Conservation (phyloP, 805 yeast species). For the Metschnikowia noctiluminum region DNA sequence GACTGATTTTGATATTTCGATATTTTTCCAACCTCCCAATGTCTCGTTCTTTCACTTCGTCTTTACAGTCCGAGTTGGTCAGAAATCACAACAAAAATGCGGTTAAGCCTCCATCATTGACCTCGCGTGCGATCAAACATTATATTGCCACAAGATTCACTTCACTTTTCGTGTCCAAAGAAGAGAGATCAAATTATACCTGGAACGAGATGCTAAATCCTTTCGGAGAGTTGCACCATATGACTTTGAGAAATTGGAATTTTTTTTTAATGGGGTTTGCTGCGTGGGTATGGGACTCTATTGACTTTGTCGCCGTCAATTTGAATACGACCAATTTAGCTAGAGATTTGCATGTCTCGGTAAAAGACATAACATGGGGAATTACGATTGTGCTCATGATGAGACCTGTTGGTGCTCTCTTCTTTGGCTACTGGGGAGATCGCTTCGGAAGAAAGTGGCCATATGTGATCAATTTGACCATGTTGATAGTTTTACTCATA, state of each 20-base stretch:
- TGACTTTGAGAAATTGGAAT: slow-evolving; percentile 40
- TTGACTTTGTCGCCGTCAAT: slow-evolving; percentile 59
- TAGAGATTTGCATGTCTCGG: slow-evolving; percentile 39
- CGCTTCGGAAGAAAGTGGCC: slow-evolving; percentile 63
- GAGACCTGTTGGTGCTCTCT: slow-evolving; percentile 60
- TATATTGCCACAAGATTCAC: slow-evolving; percentile 49
- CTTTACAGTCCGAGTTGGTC: slow-evolving; percentile 13
- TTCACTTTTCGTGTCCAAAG: slow-evolving; percentile 46
- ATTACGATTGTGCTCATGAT: slow-evolving; percentile 66
- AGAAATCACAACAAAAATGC: slow-evolving; percentile 13
- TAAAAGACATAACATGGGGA: slow-evolving; percentile 64
- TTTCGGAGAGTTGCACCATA: slow-evolving; percentile 24
- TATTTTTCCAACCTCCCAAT: background rate
- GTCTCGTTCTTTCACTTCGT: slow-evolving; percentile 11
- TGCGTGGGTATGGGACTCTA: slow-evolving; percentile 66
- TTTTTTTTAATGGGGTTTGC: slow-evolving; percentile 50
- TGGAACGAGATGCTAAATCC: slow-evolving; percentile 35
- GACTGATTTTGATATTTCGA: too few relatives aligned
- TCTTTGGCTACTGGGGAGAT: slow-evolving; percentile 59
- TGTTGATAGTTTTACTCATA: slow-evolving; percentile 52
- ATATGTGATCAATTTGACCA: slow-evolving; percentile 41
- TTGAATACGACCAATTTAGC: slow-evolving; percentile 50
- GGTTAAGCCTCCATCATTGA: slow-evolving; percentile 28
- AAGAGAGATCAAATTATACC: slow-evolving; percentile 40
- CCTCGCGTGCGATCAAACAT: slow-evolving; percentile 25